phyloP scores from a whole-genome alignment of 2,329 filamentous ascomycete species.

The Fusarium austroafricanum region DNA sequence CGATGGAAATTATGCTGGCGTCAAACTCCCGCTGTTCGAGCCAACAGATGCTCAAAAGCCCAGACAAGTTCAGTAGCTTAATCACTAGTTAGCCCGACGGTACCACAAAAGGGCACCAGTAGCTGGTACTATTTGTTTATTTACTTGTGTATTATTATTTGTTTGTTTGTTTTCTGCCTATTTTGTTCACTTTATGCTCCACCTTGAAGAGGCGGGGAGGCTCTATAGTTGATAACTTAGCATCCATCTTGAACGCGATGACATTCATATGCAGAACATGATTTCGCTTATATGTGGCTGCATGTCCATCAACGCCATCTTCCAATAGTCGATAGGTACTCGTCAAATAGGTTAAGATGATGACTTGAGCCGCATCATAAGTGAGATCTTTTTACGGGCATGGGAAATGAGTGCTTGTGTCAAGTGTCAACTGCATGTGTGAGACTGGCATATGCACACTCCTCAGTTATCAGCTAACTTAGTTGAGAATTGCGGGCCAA shows the following conservation, averaged over 20 bases:
- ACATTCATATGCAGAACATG: constrained; percentile 18
- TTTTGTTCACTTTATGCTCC: constrained; percentile 27
- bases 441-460: constrained; percentile 23
- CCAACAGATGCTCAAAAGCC: neutral
- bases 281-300: constrained; percentile 38
- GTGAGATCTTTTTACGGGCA: neutral
- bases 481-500: constrained; percentile 1
- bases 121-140: constrained; percentile 9
- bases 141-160: neutral
- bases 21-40: neutral
- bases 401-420: constrained; percentile 15
- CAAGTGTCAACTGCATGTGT: constrained; percentile 11
- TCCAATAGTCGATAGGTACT: constrained; percentile 30
- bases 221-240: neutral
- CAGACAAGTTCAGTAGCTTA: neutral
- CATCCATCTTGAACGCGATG: constrained; percentile 3
- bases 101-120: neutral
- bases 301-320: constrained; percentile 11
- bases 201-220: constrained; percentile 9
- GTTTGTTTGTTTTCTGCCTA: neutral
- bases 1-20: constrained; percentile 20
- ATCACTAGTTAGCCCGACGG: neutral
- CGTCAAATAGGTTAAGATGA: neutral
- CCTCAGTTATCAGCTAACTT: neutral
- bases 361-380: constrained; percentile 18